Evolutionary conservation across 257 asterid genomes (phyloP), one percentile per base, ranked within the genome.

Genomic region (Ophiorrhiza pumila): DNA sequence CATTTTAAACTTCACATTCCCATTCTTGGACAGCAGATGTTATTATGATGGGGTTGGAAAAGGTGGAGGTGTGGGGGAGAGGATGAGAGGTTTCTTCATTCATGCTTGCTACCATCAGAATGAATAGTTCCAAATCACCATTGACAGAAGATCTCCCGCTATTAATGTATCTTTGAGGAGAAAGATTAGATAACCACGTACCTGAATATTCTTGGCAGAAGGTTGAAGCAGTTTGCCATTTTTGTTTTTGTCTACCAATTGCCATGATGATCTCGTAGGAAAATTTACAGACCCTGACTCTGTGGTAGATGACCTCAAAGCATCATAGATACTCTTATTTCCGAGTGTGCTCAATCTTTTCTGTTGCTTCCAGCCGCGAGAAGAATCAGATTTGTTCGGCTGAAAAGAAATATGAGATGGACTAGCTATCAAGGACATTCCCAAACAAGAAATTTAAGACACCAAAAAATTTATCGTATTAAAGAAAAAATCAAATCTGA

Each of bases 141-240:
- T 25, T 1, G 18, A 27, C 13, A 56, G 59, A 53, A 53, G 60
- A 55, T n/a, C 66, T n/a, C 10, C 43, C 29, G 32, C 12, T 47
- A 47, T 17, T 39, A 53, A 27, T 46, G 4, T 45, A 41, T 75
- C 50, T 31, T 71, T 50, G 72, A 76, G 71, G 45, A 37, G 7
- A 45, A 31, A 27, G n/a, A 4, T 12, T 25, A 53, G 9, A 71
- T 52, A 45, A 17, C 77, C 57, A 57, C 23, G 34, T 63, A 80
- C 83, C 86, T 82, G 65, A 76, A 65, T 57, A 58, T 76, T 49
- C 59, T 73, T 31, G 62, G n/a, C 14, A 46, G 20, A 37, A 41
- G 80, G 68, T 31, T 4, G 66, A 69, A 34, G 71, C 71, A 37
- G 7, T 72, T 43, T 45, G 7, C 63, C 74, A 18, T 53, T 37